Evolutionary conservation across 441 rosid genomes (phyloP), one percentile per base, ranked within the genome.

Genomic region (Gossypium davidsonii): DNA sequence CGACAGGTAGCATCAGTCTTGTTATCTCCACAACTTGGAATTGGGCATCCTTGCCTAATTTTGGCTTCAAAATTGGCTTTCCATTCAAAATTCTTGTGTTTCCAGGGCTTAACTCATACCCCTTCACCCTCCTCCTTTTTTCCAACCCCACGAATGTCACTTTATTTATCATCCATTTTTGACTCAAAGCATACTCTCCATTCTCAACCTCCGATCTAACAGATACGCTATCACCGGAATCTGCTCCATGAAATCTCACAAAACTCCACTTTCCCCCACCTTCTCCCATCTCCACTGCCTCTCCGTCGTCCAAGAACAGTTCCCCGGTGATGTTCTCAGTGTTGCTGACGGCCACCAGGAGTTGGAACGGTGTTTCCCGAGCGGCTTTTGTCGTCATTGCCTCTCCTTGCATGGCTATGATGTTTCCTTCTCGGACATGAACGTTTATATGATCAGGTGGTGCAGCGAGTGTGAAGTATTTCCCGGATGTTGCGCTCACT

Each of bases 321-420:
- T 89, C 77, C 3, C 96, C 97, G 0, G 68, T 76, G 39, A 81
- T 83, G 39, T 81, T 81, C 56, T 81, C 84, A 1, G 0, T 56
- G 20, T 14, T 28, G 74, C 86, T 85, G 2, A 83, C 82, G 37
- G 80, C 86, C 49, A 92, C 91, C 56, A 92, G 59, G 6, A 92
- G 79, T 62, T 86, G 74, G 57, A 84, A 92, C 4, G 90, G 84
- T 0, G 88, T 90, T 44, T 58, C 70, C 64, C 90, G 79, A 15
- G 93, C 88, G n/a, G 78, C 84, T 61, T 21, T 65, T 0, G 94
- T 92, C 0, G 97, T 89, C 90, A 83, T 77, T 10, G 87, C 94
- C 59, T 84, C 93, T 23, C 88, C 86, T 85, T 92, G 96, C 91
- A 92, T 53, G 3, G 94, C 88, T 76, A 92, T 73, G 65, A 89